Conservation (phyloP, 2,329 filamentous ascomycete genomes). For the Aspergillus sp. region DNA sequence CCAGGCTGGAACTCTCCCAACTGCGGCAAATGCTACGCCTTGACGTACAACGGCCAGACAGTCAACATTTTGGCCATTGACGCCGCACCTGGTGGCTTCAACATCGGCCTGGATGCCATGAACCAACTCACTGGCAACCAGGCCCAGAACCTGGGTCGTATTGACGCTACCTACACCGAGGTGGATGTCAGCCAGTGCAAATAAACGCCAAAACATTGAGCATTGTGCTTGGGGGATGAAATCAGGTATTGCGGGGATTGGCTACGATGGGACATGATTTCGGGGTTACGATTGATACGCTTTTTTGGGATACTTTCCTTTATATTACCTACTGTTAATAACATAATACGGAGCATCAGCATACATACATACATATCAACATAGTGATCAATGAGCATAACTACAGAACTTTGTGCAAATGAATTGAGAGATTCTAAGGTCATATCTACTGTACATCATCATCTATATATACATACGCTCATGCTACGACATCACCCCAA, state of each 20-base stretch:
- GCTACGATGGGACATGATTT: not conserved
- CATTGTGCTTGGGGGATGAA: not conserved
- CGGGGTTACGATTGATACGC: not conserved
- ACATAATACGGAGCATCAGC: not conserved
- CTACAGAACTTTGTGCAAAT: not conserved
- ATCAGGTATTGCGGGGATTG: not conserved
- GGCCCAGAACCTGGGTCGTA: constrained; percentile 47
- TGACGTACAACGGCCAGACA: constrained; percentile 48
- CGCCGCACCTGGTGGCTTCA: constrained; percentile 49
- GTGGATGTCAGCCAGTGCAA: constrained; percentile 21
- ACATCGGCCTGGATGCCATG: constrained; percentile 52
- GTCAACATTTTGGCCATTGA: constrained; percentile 56
- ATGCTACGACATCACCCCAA: constrained; percentile 20
- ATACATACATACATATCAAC: not conserved
- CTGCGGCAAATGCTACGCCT: constrained; percentile 56
- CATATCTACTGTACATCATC: constrained; percentile 8
- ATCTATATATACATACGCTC: not conserved
- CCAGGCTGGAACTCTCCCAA: constrained; percentile 48
- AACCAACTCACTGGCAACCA: constrained; percentile 51
- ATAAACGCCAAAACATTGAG: not conserved
- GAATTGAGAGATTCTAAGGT: not conserved
- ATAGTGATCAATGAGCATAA: not conserved
- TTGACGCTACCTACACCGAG: constrained; percentile 34
- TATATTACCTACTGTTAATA: not conserved
- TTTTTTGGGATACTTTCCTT: not conserved